Conservation (phyloP, 78 protist species). For the Chrysochromulina parva region DNA sequence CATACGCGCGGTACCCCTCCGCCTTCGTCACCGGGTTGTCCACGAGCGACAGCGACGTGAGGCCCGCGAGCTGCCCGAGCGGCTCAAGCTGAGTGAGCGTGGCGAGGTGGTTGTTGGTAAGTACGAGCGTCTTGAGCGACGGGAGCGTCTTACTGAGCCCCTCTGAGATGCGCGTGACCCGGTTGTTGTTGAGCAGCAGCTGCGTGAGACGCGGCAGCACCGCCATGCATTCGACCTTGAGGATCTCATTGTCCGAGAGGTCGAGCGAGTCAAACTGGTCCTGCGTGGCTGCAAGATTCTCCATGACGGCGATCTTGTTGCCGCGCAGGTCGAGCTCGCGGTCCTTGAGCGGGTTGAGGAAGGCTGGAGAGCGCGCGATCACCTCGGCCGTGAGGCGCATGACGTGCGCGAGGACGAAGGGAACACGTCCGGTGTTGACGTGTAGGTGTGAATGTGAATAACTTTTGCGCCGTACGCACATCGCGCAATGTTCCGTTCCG, state of each 20-base stretch:
- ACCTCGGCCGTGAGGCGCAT: conserved; percentile 74
- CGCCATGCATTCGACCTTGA: conserved; percentile 77
- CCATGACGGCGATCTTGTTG: conserved; percentile 80
- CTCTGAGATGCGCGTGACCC: conserved; percentile 28
- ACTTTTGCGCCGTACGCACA: no score
- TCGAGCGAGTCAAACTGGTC: conserved; percentile 89
- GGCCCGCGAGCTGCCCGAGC: not conserved
- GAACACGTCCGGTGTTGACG: not conserved
- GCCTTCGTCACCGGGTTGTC: conserved; percentile 17
- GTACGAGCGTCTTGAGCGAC: conserved; percentile 52
- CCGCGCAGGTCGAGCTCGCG: conserved; percentile 80
- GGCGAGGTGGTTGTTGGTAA: conserved; percentile 61
- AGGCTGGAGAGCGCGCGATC: conserved; percentile 58
- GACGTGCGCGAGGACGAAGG: not conserved
- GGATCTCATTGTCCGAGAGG: conserved; percentile 83
- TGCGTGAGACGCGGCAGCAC: conserved; percentile 65
- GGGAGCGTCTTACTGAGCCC: conserved; percentile 30
- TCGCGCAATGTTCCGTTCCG: no score
- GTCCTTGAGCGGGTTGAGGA: conserved; percentile 75
- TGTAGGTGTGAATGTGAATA: no score
- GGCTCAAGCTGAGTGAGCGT: conserved; percentile 17
- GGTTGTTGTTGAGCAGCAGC: conserved; percentile 78
- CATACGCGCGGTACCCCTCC: conserved; percentile 63
- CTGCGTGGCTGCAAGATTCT: conserved; percentile 85
- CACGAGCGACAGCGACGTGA: not conserved